phyloP scores from a whole-genome alignment of 2,329 filamentous ascomycete genomes.

The Apiospora koreana region DNA sequence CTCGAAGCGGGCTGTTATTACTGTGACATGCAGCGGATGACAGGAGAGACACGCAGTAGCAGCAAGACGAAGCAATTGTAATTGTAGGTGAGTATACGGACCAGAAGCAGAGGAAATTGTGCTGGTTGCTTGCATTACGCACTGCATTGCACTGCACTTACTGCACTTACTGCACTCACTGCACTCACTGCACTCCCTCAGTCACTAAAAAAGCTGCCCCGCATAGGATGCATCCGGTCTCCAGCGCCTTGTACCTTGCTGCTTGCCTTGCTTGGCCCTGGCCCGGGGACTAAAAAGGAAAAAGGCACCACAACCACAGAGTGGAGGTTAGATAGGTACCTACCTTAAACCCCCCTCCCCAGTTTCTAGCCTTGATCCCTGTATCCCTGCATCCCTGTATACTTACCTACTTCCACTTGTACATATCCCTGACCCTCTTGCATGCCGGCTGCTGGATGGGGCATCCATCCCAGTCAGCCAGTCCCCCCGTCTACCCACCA shows the following conservation, averaged over 20 bases:
- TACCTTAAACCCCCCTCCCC: background rate
- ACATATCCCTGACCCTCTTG: conserved; percentile 7
- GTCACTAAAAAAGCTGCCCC: background rate
- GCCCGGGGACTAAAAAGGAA: background rate
- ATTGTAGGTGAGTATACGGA: background rate
- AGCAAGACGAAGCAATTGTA: background rate
- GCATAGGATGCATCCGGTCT: background rate
- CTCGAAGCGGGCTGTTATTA: background rate
- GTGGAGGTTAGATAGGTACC: no score
- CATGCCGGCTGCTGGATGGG: conserved; percentile 4
- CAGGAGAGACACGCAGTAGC: conserved; percentile 7
- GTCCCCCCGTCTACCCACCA: background rate
- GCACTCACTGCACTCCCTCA: background rate
- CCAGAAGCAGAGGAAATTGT: background rate
- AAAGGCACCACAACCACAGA: no score
- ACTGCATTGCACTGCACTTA: background rate
- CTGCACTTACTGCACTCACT: background rate
- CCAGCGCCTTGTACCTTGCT: background rate
- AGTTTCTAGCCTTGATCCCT: background rate
- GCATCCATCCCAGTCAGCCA: background rate
- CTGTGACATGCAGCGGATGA: background rate
- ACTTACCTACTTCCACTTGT: no score
- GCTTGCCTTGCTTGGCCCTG: background rate
- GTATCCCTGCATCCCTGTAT: background rate
- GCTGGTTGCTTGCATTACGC: background rate